A percentile compares a stretch with the other conserved stretches of the same genome.
These are phyloP conservation scores for Crotalaria pallida DNA, from an alignment of 306 rosid species.

Conservation along the genomic window DNA sequence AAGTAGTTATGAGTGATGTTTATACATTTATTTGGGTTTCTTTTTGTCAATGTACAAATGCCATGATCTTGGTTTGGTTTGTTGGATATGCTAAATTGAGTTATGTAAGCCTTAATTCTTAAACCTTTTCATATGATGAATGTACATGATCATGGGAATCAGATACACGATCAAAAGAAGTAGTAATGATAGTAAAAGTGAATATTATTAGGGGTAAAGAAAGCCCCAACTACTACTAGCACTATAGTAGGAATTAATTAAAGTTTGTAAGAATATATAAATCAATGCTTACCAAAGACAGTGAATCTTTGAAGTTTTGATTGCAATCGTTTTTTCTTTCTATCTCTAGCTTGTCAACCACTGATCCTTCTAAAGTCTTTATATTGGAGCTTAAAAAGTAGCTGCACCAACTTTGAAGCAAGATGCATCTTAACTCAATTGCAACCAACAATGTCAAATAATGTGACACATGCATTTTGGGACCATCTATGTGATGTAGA, in stretches of 20 bases:
- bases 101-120: not conserved
- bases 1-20: not conserved
- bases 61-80: constrained; percentile 9
- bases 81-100: constrained; percentile 16
- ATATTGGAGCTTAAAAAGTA: constrained; percentile 37
- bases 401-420: constrained; percentile 45
- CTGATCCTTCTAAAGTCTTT: constrained; percentile 27
- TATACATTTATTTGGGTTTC: not conserved
- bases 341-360: constrained; percentile 32
- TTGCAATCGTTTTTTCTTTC: constrained; percentile 9
- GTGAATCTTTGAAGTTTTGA: constrained; percentile 19
- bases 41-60: not conserved
- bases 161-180: not conserved
- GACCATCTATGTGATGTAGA: not conserved
- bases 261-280: constrained; percentile 29
- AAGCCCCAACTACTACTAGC: constrained; percentile 8
- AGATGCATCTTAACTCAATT: constrained; percentile 28
- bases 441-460: constrained; percentile 17
- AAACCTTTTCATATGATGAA: constrained; percentile 16
- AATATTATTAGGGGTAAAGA: constrained; percentile 14
- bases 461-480: constrained; percentile 18
- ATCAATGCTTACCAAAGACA: constrained; percentile 35
- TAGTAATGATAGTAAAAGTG: constrained; percentile 18
- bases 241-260: constrained; percentile 8
- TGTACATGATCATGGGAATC: not conserved